phyloP scores from a whole-genome alignment of 257 asterid species.

The Dorcoceras hygrometricum region DNA sequence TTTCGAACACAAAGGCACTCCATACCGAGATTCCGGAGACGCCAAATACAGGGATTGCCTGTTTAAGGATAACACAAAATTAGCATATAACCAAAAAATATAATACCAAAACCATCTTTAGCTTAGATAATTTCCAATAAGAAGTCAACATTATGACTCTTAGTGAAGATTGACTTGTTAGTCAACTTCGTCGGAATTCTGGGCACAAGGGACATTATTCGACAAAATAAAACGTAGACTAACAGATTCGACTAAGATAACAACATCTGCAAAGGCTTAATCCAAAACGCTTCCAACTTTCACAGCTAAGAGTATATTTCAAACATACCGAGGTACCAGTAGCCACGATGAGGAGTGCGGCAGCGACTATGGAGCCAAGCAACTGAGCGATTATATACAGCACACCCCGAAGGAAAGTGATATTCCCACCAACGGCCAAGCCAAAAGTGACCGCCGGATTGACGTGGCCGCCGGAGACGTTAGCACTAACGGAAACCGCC shows the following conservation, averaged over 20 bases:
- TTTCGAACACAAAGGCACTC: slow-evolving; percentile 37
- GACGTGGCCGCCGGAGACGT: slow-evolving; percentile 46
- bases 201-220: no score
- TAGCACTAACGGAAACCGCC: slow-evolving; percentile 39
- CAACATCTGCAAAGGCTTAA: no score
- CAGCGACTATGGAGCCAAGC: slow-evolving; percentile 34
- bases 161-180: background rate
- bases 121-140: no score
- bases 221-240: background rate
- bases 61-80: background rate
- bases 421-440: slow-evolving; percentile 38
- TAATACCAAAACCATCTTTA: no score
- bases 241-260: no score
- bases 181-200: no score
- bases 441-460: slow-evolving; percentile 44
- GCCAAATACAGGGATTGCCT: background rate
- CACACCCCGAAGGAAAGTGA: slow-evolving; percentile 31
- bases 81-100: no score
- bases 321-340: slow-evolving; percentile 32
- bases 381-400: slow-evolving; percentile 37
- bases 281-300: no score
- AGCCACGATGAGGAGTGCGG: slow-evolving; percentile 28
- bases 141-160: no score
- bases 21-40: slow-evolving; percentile 31
- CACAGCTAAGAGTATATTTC: background rate